These are phyloP conservation scores for Pueraria montana DNA, from an alignment of 306 rosid genomes.

Conservation along the genomic window DNA sequence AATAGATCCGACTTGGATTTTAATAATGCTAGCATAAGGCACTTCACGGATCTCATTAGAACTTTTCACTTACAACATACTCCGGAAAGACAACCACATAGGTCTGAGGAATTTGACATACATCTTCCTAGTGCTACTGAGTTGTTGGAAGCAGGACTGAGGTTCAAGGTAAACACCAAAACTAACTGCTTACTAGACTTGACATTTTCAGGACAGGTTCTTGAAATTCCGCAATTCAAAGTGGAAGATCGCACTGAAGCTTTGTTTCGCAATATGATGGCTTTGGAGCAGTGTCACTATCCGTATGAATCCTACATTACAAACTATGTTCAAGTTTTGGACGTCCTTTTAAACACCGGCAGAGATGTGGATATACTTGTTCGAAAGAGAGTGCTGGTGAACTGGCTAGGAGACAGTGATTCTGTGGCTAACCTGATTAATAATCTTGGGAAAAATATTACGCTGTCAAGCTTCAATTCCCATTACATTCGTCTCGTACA, in stretches of 20 bases:
- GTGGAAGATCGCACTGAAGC: conserved; percentile 46
- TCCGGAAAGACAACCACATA: background rate
- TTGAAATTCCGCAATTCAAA: conserved; percentile 49
- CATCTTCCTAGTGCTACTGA: conserved; percentile 45
- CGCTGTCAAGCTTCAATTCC: background rate
- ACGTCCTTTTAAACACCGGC: conserved; percentile 39
- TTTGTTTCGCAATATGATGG: conserved; percentile 51
- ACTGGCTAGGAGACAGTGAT: conserved; percentile 41
- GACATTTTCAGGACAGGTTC: conserved; percentile 40
- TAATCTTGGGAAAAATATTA: conserved; percentile 42
- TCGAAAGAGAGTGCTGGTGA: conserved; percentile 27
- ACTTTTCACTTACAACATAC: conserved; percentile 45
- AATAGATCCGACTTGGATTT: background rate
- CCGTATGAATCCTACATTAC: conserved; percentile 34
- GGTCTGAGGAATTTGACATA: background rate
- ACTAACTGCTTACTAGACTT: conserved; percentile 26
- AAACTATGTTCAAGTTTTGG: conserved; percentile 42
- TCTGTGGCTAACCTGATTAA: conserved; percentile 48
- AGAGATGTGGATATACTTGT: conserved; percentile 51
- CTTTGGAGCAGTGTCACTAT: conserved; percentile 53
- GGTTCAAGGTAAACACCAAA: conserved; percentile 4
- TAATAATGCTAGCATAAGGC: conserved; percentile 23
- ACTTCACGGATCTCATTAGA: conserved; percentile 57
- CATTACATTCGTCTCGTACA: background rate
- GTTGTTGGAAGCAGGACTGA: conserved; percentile 51